These are phyloP conservation scores for Colletotrichum spinosum DNA, from an alignment of 2,329 filamentous ascomycete species.

Conservation along the genomic window DNA sequence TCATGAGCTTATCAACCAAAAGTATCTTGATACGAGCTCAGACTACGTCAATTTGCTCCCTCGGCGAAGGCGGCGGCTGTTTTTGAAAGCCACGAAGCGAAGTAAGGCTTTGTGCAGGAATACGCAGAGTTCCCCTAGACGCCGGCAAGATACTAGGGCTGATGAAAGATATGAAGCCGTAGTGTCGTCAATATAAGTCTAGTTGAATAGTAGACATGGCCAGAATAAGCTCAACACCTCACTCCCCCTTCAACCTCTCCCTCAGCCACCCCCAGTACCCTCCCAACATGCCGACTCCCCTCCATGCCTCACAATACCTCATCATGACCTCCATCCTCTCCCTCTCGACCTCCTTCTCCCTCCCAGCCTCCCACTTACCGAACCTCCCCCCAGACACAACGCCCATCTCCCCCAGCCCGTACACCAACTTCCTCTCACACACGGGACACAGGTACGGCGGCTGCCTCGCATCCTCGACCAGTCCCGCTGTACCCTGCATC, in stretches of 20 bases:
- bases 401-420: constrained; percentile 44
- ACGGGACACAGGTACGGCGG: constrained; percentile 73
- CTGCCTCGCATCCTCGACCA: constrained; percentile 70
- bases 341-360: constrained; percentile 6
- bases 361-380: constrained; percentile 32
- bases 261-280: constrained; percentile 59
- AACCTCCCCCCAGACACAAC: constrained; percentile 40
- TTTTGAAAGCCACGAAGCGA: no score
- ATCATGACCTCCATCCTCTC: constrained; percentile 44
- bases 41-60: no score
- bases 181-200: no score
- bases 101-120: no score
- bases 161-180: neutral
- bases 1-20: neutral
- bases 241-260: constrained; percentile 10
- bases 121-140: no score
- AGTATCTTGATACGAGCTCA: no score
- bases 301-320: constrained; percentile 55
- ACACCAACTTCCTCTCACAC: constrained; percentile 65
- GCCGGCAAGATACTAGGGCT: no score
- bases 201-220: neutral
- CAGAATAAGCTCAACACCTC: neutral
- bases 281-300: constrained; percentile 56
- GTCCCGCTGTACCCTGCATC: constrained; percentile 70
- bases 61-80: no score